phyloP scores from a whole-genome alignment of 108 stramenopile genomes.

The Skeletonema tropicum region DNA sequence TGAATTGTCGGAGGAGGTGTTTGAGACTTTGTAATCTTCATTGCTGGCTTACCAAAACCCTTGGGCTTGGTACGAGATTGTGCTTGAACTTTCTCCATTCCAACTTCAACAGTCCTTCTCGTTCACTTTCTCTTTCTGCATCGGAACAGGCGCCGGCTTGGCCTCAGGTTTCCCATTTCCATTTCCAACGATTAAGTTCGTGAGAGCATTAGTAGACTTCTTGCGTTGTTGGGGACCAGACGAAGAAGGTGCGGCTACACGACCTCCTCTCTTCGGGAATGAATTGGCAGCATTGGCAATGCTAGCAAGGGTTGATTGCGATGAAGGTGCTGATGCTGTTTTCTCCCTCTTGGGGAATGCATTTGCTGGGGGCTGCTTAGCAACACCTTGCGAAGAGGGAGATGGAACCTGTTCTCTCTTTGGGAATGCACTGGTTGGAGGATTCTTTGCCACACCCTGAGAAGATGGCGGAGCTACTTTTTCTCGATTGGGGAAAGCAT shows the following conservation, averaged over 20 bases:
- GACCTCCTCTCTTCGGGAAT: constrained; percentile 1
- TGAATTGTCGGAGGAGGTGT: constrained; percentile 2
- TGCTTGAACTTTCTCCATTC: constrained; percentile 13
- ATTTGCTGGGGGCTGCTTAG: not conserved
- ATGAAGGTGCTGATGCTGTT: not conserved
- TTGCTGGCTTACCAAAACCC: constrained; percentile 26
- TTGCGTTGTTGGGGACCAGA: not conserved
- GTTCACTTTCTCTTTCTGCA: not conserved
- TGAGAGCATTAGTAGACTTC: not conserved
- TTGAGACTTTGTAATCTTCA: constrained; percentile 7
- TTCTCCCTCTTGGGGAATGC: constrained; percentile 1
- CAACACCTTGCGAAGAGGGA: not conserved
- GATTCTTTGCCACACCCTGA: not conserved
- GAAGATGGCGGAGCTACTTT: not conserved
- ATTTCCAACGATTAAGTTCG: not conserved
- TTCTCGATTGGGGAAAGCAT: not conserved
- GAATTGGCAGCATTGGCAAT: not conserved
- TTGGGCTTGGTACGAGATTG: not conserved
- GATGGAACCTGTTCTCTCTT: not conserved
- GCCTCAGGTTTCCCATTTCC: not conserved
- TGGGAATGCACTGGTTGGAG: not conserved
- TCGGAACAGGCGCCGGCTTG: not conserved
- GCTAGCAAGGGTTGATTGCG: not conserved
- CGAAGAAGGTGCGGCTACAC: not conserved
- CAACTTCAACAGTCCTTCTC: not conserved